Evolutionary conservation across 306 rosid species (phyloP).

Genomic region (Cucurbita moschata): DNA sequence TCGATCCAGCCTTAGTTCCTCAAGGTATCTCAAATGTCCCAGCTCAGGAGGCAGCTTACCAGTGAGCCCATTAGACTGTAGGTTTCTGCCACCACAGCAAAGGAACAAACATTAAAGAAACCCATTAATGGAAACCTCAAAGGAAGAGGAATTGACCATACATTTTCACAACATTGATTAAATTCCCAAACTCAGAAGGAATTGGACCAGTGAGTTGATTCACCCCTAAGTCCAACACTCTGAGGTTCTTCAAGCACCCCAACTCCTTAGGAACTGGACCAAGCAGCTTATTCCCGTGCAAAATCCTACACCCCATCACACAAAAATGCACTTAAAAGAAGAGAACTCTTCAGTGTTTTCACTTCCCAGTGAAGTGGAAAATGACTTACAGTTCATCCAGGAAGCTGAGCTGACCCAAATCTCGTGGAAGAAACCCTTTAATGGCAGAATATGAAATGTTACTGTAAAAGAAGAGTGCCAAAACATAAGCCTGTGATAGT

Average conservation of each 20-base stretch:
- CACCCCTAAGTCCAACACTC: slow-evolving; percentile 70
- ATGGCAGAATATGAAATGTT: slow-evolving; percentile 65
- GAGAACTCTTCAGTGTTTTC: neutral
- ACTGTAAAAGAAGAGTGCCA: slow-evolving; percentile 26
- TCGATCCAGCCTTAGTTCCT: slow-evolving; percentile 71
- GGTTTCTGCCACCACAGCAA: slow-evolving; percentile 43
- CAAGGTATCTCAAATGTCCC: slow-evolving; percentile 58
- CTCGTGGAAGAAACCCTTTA: slow-evolving; percentile 68
- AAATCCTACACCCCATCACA: slow-evolving; percentile 32
- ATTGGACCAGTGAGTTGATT: slow-evolving; percentile 76
- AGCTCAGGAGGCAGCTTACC: slow-evolving; percentile 54
- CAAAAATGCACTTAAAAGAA: slow-evolving; percentile 12
- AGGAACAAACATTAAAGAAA: slow-evolving; percentile 1
- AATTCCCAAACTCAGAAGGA: slow-evolving; percentile 76
- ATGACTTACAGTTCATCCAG: slow-evolving; percentile 68
- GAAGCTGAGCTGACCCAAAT: slow-evolving; percentile 53
- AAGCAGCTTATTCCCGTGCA: slow-evolving; percentile 62
- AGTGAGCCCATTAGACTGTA: slow-evolving; percentile 71
- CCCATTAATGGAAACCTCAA: slow-evolving; percentile 6
- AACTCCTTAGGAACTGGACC: slow-evolving; percentile 74
- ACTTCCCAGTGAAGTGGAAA: neutral
- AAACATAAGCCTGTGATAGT: neutral
- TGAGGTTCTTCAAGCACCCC: slow-evolving; percentile 47
- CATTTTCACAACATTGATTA: slow-evolving; percentile 47
- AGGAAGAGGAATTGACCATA: slow-evolving; percentile 17